Evolutionary conservation across 352 stramenopile species (phyloP).

Genomic region (Phytophthora vignae): DNA sequence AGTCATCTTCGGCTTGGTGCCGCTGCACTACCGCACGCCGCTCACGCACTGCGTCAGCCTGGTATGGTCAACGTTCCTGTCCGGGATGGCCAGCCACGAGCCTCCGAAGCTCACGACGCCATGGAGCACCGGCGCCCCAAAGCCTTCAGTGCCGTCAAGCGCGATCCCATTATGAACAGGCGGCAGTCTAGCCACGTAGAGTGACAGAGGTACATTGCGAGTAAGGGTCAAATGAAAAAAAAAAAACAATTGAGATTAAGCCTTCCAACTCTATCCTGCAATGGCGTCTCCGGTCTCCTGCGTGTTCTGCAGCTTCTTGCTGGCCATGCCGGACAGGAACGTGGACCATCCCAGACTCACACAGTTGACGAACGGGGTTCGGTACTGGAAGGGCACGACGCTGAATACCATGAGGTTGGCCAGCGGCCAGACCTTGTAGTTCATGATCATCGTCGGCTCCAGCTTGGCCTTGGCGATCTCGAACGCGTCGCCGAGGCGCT

Average conservation of each 20-base stretch:
- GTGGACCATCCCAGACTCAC: constrained; percentile 60
- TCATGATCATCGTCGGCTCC: constrained; percentile 44
- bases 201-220: neutral
- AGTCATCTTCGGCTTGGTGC: constrained; percentile 44
- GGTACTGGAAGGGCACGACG: constrained; percentile 59
- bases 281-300: neutral
- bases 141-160: constrained; percentile 21
- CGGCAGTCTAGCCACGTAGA: neutral
- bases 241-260: constrained; percentile 3
- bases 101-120: constrained; percentile 17
- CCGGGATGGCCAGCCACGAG: constrained; percentile 40
- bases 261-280: neutral
- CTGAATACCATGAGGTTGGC: constrained; percentile 60
- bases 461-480: constrained; percentile 47
- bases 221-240: constrained; percentile 8
- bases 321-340: constrained; percentile 59
- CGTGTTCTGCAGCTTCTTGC: constrained; percentile 17
- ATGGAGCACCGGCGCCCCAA: constrained; percentile 9
- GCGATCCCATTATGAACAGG: constrained; percentile 17
- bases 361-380: constrained; percentile 62
- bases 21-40: constrained; percentile 48
- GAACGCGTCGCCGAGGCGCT: constrained; percentile 41
- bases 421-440: constrained; percentile 61
- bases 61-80: constrained; percentile 52
- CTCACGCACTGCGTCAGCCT: constrained; percentile 49